Evolutionary conservation across 2,329 filamentous ascomycete genomes (phyloP).

Genomic region (Aureobasidium sp.): DNA sequence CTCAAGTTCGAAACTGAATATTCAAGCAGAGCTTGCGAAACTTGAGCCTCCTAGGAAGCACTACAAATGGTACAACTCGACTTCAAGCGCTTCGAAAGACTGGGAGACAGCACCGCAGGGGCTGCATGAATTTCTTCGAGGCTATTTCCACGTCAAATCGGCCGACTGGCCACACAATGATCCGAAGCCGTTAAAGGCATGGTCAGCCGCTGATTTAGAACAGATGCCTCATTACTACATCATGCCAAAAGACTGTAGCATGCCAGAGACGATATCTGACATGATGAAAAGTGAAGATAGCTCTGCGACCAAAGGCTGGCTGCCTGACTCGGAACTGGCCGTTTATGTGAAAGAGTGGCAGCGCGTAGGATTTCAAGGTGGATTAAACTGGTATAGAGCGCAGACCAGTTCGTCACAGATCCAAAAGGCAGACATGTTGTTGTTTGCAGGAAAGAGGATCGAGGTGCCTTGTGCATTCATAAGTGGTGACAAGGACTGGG

Average conservation of each 20-base stretch:
- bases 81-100: conserved; percentile 36
- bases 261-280: conserved; percentile 49
- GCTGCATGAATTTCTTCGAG: conserved; percentile 52
- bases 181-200: conserved; percentile 45
- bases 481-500: conserved; percentile 57
- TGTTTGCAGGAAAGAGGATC: conserved; percentile 54
- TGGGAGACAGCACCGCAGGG: conserved; percentile 44
- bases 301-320: conserved; percentile 42
- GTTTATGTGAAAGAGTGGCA: conserved; percentile 55
- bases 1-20: conserved; percentile 27
- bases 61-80: conserved; percentile 61
- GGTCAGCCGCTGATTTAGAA: conserved; percentile 49
- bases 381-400: conserved; percentile 59
- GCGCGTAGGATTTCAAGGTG: conserved; percentile 57
- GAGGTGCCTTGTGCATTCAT: conserved; percentile 55
- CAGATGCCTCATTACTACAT: conserved; percentile 61
- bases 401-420: conserved; percentile 37
- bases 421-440: conserved; percentile 44
- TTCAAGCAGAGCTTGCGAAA: conserved; percentile 48
- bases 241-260: conserved; percentile 49
- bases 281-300: conserved; percentile 48
- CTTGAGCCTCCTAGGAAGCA: conserved; percentile 54
- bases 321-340: conserved; percentile 47
- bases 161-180: conserved; percentile 45
- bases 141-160: conserved; percentile 62